Conservation (phyloP, 1,284 basidiomycete species). For the Taiwanofungus camphoratus region DNA sequence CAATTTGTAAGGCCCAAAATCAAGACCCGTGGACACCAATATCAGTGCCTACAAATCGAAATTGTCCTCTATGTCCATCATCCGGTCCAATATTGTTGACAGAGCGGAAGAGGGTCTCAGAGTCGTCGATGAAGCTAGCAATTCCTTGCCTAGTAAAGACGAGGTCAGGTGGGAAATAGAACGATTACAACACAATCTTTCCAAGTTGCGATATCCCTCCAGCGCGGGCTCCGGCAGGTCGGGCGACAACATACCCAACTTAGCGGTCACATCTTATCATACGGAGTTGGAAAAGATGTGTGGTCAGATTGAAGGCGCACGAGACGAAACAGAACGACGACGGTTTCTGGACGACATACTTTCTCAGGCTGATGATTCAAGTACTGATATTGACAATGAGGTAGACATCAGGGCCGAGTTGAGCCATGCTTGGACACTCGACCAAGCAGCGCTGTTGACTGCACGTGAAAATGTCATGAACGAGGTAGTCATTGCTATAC, state of each 20-base stretch:
- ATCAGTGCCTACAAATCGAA: neutral
- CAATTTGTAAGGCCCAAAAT: neutral
- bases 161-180: conserved; percentile 8
- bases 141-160: conserved; percentile 1
- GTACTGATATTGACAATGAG: neutral
- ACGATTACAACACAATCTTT: conserved; percentile 1
- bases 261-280: conserved; percentile 8
- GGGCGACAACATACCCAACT: conserved; percentile 7
- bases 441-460: conserved; percentile 17
- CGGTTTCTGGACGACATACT: neutral
- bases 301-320: conserved; percentile 2
- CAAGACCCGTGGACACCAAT: neutral
- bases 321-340: neutral
- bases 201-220: too few relatives aligned
- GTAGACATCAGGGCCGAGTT: conserved; percentile 16
- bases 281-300: conserved; percentile 13
- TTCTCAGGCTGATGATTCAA: neutral
- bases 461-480: conserved; percentile 18
- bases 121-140: conserved; percentile 2
- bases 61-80: neutral
- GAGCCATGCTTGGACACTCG: conserved; percentile 18
- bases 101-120: neutral
- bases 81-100: conserved; percentile 1
- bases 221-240: neutral
- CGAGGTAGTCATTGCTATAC: conserved; percentile 8